Percentiles rank a stretch among this genome's conserved stretches.
These are phyloP conservation scores for Dentipellis fragilis DNA, from an alignment of 768 basidiomycete genomes.

Conservation along the genomic window DNA sequence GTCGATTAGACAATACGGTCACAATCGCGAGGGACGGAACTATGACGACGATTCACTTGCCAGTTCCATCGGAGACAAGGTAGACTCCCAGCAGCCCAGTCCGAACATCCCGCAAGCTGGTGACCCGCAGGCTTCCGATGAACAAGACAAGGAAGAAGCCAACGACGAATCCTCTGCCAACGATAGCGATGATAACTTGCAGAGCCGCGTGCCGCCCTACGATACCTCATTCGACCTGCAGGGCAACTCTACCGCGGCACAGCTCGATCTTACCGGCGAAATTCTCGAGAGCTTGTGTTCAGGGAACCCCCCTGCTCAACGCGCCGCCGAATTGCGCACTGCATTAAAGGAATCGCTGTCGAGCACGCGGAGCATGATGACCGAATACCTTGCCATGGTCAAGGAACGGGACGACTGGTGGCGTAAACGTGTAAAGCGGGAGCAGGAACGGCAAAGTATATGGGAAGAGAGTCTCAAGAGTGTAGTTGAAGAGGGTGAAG, in stretches of 20 bases:
- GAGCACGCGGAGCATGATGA: slow-evolving; percentile 47
- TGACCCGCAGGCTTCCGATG: background rate
- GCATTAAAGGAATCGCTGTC: slow-evolving; percentile 54
- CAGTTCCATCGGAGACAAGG: slow-evolving; percentile 12
- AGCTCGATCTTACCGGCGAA: slow-evolving; percentile 68
- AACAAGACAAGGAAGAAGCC: slow-evolving; percentile 11
- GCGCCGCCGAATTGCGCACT: slow-evolving; percentile 26
- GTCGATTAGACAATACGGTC: slow-evolving; percentile 3
- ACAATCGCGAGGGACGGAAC: slow-evolving; percentile 1
- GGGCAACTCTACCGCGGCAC: slow-evolving; percentile 59
- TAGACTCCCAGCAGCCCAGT: background rate
- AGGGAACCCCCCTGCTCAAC: slow-evolving; percentile 20
- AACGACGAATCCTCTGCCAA: slow-evolving; percentile 37
- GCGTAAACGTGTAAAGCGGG: slow-evolving; percentile 50
- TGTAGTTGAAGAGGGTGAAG: slow-evolving; percentile 80
- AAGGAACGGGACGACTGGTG: slow-evolving; percentile 79
- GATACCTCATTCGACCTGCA: slow-evolving; percentile 50
- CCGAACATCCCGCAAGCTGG: background rate
- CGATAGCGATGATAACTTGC: slow-evolving; percentile 21
- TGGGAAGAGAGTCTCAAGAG: slow-evolving; percentile 90
- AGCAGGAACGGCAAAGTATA: slow-evolving; percentile 50
- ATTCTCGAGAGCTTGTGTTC: slow-evolving; percentile 42
- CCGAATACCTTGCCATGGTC: slow-evolving; percentile 60
- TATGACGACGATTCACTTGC: slow-evolving; percentile 11
- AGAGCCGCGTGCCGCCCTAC: slow-evolving; percentile 41